phyloP scores from a whole-genome alignment of 106 monocot species.

The Apostasia shenzhenica region DNA sequence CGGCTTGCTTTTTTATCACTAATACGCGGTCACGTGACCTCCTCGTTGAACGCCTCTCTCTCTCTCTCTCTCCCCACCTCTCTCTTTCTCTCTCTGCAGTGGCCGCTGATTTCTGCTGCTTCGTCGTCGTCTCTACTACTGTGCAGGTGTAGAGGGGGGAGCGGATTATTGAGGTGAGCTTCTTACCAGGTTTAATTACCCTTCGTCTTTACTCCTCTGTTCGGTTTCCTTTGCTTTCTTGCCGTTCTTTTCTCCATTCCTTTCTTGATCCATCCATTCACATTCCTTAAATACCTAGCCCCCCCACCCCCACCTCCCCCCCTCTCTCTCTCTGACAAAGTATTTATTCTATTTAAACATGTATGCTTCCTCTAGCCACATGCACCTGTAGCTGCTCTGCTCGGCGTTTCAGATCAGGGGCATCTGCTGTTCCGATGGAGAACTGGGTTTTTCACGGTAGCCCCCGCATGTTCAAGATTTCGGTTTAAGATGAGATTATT shows the following conservation, averaged over 20 bases:
- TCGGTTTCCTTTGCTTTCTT: slow-evolving; percentile 11
- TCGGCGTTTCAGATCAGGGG: slow-evolving; percentile 10
- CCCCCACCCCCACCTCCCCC: neutral
- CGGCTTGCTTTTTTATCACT: too few species aligned
- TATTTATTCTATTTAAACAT: slow-evolving; percentile 7
- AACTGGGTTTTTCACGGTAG: neutral
- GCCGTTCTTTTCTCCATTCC: slow-evolving; percentile 11
- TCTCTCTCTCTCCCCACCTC: too few species aligned
- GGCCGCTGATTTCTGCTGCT: too few species aligned
- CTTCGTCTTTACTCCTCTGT: neutral
- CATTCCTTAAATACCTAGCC: slow-evolving; percentile 7
- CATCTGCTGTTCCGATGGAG: slow-evolving; percentile 3
- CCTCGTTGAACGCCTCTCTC: too few species aligned
- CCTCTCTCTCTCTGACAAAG: neutral
- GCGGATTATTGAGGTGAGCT: neutral
- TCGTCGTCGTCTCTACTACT: too few species aligned
- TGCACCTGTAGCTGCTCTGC: neutral
- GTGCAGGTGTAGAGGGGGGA: too few species aligned
- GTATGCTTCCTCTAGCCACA: neutral
- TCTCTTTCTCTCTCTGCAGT: too few species aligned
- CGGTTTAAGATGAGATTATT: slow-evolving; percentile 14
- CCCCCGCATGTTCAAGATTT: neutral
- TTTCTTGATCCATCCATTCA: slow-evolving; percentile 15
- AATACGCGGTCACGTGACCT: too few species aligned
- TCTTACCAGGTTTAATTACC: slow-evolving; percentile 1